Conservation (phyloP, 257 asterid genomes). For the Penstemon barbatus region DNA sequence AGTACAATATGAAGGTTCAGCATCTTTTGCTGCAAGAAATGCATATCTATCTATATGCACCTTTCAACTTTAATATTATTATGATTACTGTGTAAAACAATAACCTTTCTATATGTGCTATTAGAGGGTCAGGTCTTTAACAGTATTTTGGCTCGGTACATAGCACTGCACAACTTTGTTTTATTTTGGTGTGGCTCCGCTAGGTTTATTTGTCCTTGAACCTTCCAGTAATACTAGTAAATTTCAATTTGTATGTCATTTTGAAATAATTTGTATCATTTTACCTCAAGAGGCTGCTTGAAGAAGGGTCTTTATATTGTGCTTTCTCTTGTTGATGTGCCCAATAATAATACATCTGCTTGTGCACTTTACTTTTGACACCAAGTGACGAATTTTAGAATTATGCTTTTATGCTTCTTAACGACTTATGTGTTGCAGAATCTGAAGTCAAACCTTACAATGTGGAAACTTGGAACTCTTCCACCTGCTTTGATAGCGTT, state of each 20-base stretch:
- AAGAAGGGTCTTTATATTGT: not conserved
- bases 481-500: conserved; percentile 96
- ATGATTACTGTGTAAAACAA: conserved; percentile 7
- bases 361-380: not conserved
- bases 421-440: conserved; percentile 47
- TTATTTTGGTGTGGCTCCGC: not conserved
- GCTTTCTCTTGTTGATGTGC: conserved; percentile 6
- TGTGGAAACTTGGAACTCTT: conserved; percentile 95
- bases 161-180: not conserved
- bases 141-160: not conserved
- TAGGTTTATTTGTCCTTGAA: conserved; percentile 8
- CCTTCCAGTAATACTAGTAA: not conserved
- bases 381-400: not conserved
- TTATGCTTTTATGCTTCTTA: conserved; percentile 21
- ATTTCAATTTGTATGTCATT: conserved; percentile 3
- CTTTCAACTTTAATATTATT: conserved; percentile 6
- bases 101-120: conserved; percentile 2
- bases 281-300: conserved; percentile 7
- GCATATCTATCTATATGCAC: not conserved
- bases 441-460: conserved; percentile 78
- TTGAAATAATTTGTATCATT: conserved; percentile 8
- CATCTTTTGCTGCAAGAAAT: conserved; percentile 3
- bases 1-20: conserved; percentile 3
- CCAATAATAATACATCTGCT: not conserved
- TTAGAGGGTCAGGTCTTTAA: not conserved